phyloP scores from a whole-genome alignment of 148 eudicot species.

The Cornus suecica region DNA sequence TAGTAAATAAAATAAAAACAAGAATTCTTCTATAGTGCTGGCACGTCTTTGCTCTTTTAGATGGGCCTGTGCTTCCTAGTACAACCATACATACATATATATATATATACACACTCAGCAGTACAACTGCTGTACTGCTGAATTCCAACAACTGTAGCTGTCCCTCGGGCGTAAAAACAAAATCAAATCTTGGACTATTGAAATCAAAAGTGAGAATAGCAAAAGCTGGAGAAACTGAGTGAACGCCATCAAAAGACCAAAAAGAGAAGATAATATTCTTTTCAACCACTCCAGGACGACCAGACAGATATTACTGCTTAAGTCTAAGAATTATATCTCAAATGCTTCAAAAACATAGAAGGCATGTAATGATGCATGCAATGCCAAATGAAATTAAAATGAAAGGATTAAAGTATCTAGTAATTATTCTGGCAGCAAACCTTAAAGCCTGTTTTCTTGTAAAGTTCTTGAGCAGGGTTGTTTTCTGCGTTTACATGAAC shows the following conservation, averaged over 20 bases:
- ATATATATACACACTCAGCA: background rate
- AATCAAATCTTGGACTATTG: background rate
- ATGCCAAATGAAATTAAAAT: background rate
- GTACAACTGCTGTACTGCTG: background rate
- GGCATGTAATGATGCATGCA: background rate
- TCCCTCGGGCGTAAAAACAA: no score
- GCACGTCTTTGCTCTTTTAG: no score
- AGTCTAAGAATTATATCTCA: background rate
- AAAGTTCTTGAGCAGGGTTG: slow-evolving; percentile 66
- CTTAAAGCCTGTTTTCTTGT: slow-evolving; percentile 65
- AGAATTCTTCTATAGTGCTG: no score
- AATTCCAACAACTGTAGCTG: background rate
- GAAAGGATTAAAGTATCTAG: background rate
- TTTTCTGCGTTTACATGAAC: slow-evolving; percentile 81
- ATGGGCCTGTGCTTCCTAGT: no score
- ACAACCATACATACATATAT: no score
- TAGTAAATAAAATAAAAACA: no score
- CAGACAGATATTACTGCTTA: background rate
- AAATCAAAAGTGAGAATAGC: background rate
- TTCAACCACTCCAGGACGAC: background rate
- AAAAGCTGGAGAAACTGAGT: background rate
- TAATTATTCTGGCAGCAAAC: slow-evolving; percentile 25
- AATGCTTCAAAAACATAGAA: no score
- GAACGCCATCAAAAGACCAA: background rate
- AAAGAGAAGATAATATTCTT: background rate